Conservation (phyloP, 805 yeast species). For the Jamesozyma hellenica region DNA sequence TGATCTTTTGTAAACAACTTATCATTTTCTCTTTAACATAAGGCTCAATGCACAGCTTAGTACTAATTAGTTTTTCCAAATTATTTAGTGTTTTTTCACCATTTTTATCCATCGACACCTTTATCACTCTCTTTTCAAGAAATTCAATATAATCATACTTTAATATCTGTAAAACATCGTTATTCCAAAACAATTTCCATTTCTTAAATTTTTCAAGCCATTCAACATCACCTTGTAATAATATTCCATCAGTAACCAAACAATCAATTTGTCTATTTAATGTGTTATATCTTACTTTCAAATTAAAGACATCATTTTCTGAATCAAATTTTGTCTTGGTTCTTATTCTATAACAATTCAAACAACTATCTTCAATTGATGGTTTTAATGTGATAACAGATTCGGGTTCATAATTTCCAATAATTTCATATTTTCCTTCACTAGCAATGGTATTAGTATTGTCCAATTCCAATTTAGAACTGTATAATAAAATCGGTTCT, state of each 20-base stretch:
- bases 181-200: slow-evolving; percentile 22
- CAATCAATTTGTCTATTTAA: slow-evolving; percentile 22
- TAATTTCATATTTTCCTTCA: slow-evolving; percentile 9
- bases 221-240: slow-evolving; percentile 20
- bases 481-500: slow-evolving; percentile 20
- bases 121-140: slow-evolving; percentile 7
- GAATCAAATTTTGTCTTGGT: slow-evolving; percentile 10
- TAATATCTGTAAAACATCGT: slow-evolving; percentile 13
- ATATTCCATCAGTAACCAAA: slow-evolving; percentile 19
- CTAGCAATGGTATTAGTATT: neutral
- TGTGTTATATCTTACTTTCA: slow-evolving; percentile 18
- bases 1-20: slow-evolving; percentile 12
- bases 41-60: slow-evolving; percentile 3
- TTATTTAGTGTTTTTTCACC: neutral
- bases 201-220: slow-evolving; percentile 17
- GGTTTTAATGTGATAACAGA: slow-evolving; percentile 13
- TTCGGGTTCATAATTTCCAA: slow-evolving; percentile 15
- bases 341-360: slow-evolving; percentile 20
- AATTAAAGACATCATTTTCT: slow-evolving; percentile 18
- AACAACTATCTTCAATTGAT: slow-evolving; percentile 15
- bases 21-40: slow-evolving; percentile 13
- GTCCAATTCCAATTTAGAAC: slow-evolving; percentile 10
- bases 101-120: slow-evolving; percentile 1
- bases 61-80: neutral
- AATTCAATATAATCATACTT: slow-evolving; percentile 18